Conservation (phyloP, 1,284 basidiomycete genomes). For the Stereum hirsutum region DNA sequence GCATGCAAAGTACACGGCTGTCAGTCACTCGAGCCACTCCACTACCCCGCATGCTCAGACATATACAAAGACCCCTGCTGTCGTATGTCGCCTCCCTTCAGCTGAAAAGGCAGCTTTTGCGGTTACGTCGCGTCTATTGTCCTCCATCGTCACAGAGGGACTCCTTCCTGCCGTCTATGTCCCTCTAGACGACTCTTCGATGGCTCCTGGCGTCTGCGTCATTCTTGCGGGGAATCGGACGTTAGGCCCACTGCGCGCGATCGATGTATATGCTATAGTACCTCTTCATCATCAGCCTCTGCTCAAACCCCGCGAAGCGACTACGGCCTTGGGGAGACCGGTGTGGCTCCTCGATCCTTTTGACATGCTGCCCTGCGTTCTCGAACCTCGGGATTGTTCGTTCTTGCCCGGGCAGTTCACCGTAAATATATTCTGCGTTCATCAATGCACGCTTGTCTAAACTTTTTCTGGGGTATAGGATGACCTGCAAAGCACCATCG, state of each 20-base stretch:
- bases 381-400: conserved; percentile 17
- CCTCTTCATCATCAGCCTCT: conserved; percentile 28
- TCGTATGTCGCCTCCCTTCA: conserved; percentile 15
- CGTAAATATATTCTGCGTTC: no score
- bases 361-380: conserved; percentile 36
- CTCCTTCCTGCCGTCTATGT: conserved; percentile 31
- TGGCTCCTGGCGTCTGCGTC: conserved; percentile 24
- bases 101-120: conserved; percentile 31
- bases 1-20: no score
- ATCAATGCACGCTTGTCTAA: no score
- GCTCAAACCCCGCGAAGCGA: conserved; percentile 17
- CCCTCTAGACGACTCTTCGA: conserved; percentile 16
- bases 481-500: conserved; percentile 14
- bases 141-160: conserved; percentile 37
- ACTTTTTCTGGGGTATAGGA: no score
- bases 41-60: no score
- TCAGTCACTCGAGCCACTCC: no score
- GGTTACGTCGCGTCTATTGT: conserved; percentile 34
- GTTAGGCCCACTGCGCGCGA: conserved; percentile 18
- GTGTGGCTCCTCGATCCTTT: conserved; percentile 36
- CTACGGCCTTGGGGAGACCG: conserved; percentile 19
- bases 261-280: conserved; percentile 30
- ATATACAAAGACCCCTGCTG: no score
- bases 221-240: conserved; percentile 23
- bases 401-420: no score